A percentile compares a stretch with the other conserved stretches of the same genome.
phyloP scores from a whole-genome alignment of 2,329 filamentous ascomycete genomes.

The Claviceps fusiformis region DNA sequence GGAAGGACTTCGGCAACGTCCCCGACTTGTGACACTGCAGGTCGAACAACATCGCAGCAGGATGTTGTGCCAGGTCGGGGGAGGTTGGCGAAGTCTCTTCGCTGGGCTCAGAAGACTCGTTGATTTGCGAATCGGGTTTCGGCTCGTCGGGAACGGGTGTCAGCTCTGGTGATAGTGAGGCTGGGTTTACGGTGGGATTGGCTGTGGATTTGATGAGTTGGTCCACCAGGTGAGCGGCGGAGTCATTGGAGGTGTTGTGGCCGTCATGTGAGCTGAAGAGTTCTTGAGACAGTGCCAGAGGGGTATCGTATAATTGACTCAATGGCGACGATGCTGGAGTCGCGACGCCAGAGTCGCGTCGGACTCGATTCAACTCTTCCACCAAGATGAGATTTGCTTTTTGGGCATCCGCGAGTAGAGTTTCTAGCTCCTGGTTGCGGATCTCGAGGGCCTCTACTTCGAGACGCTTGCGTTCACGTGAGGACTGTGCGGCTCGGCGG shows the following conservation, averaged over 20 bases:
- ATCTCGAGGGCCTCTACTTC: conserved; percentile 78
- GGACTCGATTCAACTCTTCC: conserved; percentile 36
- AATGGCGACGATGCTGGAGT: conserved; percentile 28
- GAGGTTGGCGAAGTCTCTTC: conserved; percentile 29
- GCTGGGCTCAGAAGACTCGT: conserved; percentile 10
- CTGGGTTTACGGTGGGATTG: conserved; percentile 44
- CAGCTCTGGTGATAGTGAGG: conserved; percentile 45
- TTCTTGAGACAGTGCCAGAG: conserved; percentile 44
- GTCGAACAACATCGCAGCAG: conserved; percentile 99
- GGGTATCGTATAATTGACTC: conserved; percentile 29
- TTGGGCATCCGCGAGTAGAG: conserved; percentile 45
- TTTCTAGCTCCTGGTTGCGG: conserved; percentile 58
- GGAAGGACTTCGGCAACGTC: conserved; percentile 38
- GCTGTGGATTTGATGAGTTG: conserved; percentile 26
- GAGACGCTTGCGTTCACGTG: conserved; percentile 76
- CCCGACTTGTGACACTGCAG: conserved; percentile 99
- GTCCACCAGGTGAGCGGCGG: conserved; percentile 25
- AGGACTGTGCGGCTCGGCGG: conserved; percentile 90
- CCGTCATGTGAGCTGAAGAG: conserved; percentile 39
- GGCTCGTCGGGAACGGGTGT: conserved; percentile 34
- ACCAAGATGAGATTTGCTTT: conserved; percentile 35
- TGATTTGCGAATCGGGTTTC: conserved; percentile 4
- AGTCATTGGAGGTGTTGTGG: conserved; percentile 16
- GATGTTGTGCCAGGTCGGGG: conserved; percentile 98
- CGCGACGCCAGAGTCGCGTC: conserved; percentile 27